Evolutionary conservation across 768 basidiomycete genomes (phyloP).

Genomic region (Phlebiopsis gigantea): DNA sequence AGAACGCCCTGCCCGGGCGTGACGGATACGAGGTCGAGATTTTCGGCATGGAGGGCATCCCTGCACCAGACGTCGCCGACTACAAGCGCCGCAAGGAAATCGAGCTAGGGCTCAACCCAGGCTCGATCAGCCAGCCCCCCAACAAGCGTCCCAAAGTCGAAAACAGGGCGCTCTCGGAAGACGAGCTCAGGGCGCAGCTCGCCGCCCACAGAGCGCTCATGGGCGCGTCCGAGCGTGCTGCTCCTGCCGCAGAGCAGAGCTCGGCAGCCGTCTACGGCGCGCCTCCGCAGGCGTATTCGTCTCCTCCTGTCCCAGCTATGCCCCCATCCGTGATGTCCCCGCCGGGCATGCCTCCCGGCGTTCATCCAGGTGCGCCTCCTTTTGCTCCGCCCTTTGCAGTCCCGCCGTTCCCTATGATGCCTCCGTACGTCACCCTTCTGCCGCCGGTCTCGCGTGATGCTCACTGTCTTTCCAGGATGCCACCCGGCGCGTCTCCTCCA

Average conservation of each 20-base stretch:
- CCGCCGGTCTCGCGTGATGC: not conserved
- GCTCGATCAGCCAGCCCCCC: conserved; percentile 75
- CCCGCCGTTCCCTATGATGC: conserved; percentile 41
- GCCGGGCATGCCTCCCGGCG: conserved; percentile 30
- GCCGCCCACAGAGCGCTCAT: conserved; percentile 90
- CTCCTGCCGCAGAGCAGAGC: conserved; percentile 36
- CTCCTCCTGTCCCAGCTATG: conserved; percentile 25
- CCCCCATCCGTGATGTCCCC: conserved; percentile 29
- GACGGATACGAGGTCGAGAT: conserved; percentile 99
- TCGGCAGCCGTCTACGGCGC: conserved; percentile 66
- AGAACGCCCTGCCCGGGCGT: conserved; percentile 92
- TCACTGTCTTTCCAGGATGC: not conserved
- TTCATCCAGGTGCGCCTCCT: conserved; percentile 22
- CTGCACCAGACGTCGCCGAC: conserved; percentile 88
- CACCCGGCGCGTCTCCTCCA: conserved; percentile 23
- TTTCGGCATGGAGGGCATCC: conserved; percentile 99
- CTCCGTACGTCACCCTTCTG: conserved; percentile 35
- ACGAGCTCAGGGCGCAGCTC: conserved; percentile 80
- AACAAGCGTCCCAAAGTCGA: conserved; percentile 79
- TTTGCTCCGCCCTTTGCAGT: conserved; percentile 7
- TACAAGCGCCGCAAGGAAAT: conserved; percentile 96
- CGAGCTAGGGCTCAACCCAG: conserved; percentile 81
- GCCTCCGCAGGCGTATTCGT: conserved; percentile 65
- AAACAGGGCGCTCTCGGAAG: conserved; percentile 72
- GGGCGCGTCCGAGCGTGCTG: conserved; percentile 46